Evolutionary conservation across 805 yeast species (phyloP).

Genomic region (Myxozyma sirexii): DNA sequence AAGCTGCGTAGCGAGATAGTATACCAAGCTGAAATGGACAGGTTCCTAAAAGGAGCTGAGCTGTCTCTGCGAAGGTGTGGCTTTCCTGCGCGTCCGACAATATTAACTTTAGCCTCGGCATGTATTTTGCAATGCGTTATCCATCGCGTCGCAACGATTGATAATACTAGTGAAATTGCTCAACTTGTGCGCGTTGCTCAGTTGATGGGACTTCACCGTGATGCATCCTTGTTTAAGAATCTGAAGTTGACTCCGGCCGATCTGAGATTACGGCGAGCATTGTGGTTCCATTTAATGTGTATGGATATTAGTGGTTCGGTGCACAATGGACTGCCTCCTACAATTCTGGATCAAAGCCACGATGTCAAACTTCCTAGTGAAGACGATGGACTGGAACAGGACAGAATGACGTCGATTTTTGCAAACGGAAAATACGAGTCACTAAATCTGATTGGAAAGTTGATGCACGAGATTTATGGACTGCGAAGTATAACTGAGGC

Average conservation of each 20-base stretch:
- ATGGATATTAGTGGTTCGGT: constrained; percentile 25
- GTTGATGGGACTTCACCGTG: constrained; percentile 31
- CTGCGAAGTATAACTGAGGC: neutral
- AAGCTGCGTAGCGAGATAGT: neutral
- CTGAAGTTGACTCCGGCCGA: neutral
- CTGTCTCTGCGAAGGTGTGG: constrained; percentile 8
- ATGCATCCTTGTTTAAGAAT: constrained; percentile 21
- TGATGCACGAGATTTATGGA: constrained; percentile 23
- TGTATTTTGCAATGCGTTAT: constrained; percentile 12
- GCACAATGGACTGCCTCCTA: constrained; percentile 24
- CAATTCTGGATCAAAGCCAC: neutral
- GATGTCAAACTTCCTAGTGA: constrained; percentile 26
- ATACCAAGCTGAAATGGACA: constrained; percentile 9
- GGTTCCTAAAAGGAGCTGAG: constrained; percentile 14
- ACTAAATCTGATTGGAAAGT: constrained; percentile 5
- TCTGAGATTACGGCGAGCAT: constrained; percentile 8
- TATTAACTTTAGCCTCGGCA: constrained; percentile 14
- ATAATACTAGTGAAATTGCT: constrained; percentile 18
- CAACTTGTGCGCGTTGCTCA: constrained; percentile 24
- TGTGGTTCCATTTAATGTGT: constrained; percentile 26
- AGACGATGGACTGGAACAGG: constrained; percentile 14
- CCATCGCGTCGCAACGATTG: constrained; percentile 13
- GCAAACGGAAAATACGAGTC: constrained; percentile 17
- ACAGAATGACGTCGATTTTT: constrained; percentile 12
- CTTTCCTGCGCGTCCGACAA: constrained; percentile 26